These are phyloP conservation scores for Podaxis sp. DNA, from an alignment of 768 basidiomycete genomes.

Conservation along the genomic window DNA sequence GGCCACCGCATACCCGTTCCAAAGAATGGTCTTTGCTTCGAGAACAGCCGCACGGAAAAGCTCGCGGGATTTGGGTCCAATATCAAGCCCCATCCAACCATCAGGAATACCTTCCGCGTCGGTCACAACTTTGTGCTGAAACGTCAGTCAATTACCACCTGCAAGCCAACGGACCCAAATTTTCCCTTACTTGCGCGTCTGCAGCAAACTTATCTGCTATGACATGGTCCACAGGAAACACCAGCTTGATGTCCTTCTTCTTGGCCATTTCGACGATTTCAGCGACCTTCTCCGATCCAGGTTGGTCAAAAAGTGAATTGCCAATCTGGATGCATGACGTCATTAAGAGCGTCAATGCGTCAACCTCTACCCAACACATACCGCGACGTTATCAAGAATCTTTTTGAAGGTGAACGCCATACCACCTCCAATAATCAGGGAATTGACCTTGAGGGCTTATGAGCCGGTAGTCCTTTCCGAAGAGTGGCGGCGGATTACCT, in stretches of 20 bases:
- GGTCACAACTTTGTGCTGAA: slow-evolving; percentile 71
- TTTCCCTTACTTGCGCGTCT: slow-evolving; percentile 65
- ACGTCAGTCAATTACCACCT: not conserved
- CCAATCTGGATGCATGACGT: slow-evolving; percentile 66
- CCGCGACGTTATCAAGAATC: slow-evolving; percentile 75
- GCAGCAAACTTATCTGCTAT: slow-evolving; percentile 96
- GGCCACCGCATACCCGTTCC: slow-evolving; percentile 72
- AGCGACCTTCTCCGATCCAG: slow-evolving; percentile 84
- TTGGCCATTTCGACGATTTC: slow-evolving; percentile 89
- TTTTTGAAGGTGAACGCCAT: slow-evolving; percentile 99
- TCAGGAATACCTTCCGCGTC: slow-evolving; percentile 86
- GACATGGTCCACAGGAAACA: slow-evolving; percentile 94
- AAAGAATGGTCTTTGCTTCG: slow-evolving; percentile 92
- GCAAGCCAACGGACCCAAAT: not conserved
- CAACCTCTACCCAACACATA: slow-evolving; percentile 29
- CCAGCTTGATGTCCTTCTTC: slow-evolving; percentile 86
- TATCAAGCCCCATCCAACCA: slow-evolving; percentile 95
- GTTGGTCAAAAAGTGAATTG: slow-evolving; percentile 87
- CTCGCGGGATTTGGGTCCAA: slow-evolving; percentile 79
- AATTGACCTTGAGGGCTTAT: slow-evolving; percentile 65
- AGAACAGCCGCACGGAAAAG: slow-evolving; percentile 79
- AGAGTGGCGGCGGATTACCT: slow-evolving; percentile 46
- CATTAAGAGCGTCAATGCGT: slow-evolving; percentile 14
- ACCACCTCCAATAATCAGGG: slow-evolving; percentile 93
- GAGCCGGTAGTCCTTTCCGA: not conserved